Evolutionary conservation across 495 filamentous ascomycete genomes (phyloP).

Genomic region (Daldinia concentrica): DNA sequence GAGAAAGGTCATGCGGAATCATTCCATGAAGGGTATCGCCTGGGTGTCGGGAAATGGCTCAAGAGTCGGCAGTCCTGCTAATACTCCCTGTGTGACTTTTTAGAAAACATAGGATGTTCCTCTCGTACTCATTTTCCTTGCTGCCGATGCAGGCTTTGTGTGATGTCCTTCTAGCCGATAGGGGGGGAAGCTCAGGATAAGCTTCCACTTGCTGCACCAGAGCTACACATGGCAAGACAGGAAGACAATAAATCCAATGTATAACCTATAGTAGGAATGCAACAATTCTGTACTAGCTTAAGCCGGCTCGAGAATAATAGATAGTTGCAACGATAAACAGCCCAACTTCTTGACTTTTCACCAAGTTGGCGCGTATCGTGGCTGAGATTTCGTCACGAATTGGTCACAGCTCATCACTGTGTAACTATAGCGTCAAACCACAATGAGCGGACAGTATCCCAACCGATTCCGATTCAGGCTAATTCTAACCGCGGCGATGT

Average conservation of each 20-base stretch:
- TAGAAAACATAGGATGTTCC: not conserved
- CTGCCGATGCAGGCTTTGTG: not conserved
- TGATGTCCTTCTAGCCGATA: not conserved
- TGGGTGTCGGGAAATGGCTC: constrained; percentile 29
- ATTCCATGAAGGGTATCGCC: constrained; percentile 8
- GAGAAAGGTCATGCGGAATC: constrained; percentile 32
- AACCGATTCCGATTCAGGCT: constrained; percentile 31
- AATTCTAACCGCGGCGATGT: constrained; percentile 24
- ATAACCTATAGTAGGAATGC: constrained; percentile 21
- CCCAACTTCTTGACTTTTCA: not conserved
- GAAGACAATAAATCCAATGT: not conserved
- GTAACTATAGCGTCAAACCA: constrained; percentile 32
- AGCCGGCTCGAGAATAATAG: constrained; percentile 7
- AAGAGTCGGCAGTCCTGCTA: constrained; percentile 19
- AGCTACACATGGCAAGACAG: constrained; percentile 24
- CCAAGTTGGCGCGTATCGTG: constrained; percentile 1
- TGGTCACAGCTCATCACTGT: constrained; percentile 29
- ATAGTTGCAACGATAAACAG: constrained; percentile 4
- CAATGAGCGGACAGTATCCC: constrained; percentile 14
- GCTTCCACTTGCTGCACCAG: constrained; percentile 28
- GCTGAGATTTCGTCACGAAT: constrained; percentile 24
- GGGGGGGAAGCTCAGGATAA: constrained; percentile 4
- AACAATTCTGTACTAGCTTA: constrained; percentile 16
- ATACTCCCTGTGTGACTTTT: not conserved
- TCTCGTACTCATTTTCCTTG: not conserved